Base-by-base conservation (phyloP, 768 basidiomycete genomes). In the Cubamyces sp. region DNA sequence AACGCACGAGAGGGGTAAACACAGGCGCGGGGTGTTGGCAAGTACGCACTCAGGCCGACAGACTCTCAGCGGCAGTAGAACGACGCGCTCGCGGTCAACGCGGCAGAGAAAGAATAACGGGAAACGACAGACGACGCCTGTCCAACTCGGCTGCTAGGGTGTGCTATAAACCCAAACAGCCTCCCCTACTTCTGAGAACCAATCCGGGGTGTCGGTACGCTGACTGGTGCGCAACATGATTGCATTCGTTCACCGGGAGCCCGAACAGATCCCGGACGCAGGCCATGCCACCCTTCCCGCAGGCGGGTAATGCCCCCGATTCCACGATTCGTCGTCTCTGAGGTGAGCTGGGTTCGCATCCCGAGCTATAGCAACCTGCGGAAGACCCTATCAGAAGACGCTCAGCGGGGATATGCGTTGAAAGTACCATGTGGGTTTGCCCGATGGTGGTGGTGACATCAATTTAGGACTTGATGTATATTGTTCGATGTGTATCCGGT, bases 211-310 rank as follows among this genome's bases (percentile, higher is more conserved):
- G 26, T 30, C 42, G 46, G 55, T 30, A n/a, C 8, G 37, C 28
- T 12, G 21, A n/a, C 30, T 18, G 21, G 52, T 18, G 53, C n/a
- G 40, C 42, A n/a, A 41, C 49, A 45, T 50, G 50, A 41, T 51
- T 59, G 57, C 28, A 41, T 43, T 49, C 48, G 40, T 34, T 59
- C 49, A 34, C 41, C 57, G 51, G 49, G 54, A 42, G 37, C 57
- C 57, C 39, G 28, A 28, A 49, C 57, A 19, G 41, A 12, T 40
- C 18, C 41, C 23, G 19, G 25, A 42, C 37, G 41, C 49, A 21
- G 26, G n/a, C 3, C 41, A 21, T 52, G 49, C 49, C 57, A 40
- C 42, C 9, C 28, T 3, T 9, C 30, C 2, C 28, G 14, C 15
- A 16, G 48, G 28, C 16, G 26, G 26, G 14, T 49, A 49, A 23